These are phyloP conservation scores for Teratosphaeria epicoccoides DNA, from an alignment of 2,329 filamentous ascomycete species.

Conservation along the genomic window DNA sequence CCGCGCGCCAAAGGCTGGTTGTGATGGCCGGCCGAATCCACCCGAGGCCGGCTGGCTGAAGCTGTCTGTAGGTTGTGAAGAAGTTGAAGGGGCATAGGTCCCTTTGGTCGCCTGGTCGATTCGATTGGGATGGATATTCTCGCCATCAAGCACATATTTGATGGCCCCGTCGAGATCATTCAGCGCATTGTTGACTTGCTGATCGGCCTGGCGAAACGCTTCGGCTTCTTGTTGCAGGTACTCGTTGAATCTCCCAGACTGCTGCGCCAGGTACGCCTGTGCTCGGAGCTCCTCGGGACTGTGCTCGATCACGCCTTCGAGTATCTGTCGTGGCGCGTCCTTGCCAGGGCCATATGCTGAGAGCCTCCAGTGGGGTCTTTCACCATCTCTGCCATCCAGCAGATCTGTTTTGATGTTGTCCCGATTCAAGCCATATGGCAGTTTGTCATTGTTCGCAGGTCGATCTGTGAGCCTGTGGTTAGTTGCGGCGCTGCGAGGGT, in stretches of 20 bases:
- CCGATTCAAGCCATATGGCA: conserved; percentile 42
- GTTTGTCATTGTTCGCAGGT: conserved; percentile 4
- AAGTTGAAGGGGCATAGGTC: not conserved
- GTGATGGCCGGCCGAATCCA: conserved; percentile 11
- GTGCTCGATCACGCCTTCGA: conserved; percentile 73
- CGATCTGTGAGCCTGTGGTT: conserved; percentile 3
- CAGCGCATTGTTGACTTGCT: conserved; percentile 53
- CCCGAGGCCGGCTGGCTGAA: conserved; percentile 9
- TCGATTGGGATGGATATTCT: conserved; percentile 65
- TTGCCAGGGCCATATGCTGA: conserved; percentile 73
- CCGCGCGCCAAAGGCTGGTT: not conserved
- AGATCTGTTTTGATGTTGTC: conserved; percentile 42
- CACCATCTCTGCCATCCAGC: conserved; percentile 50
- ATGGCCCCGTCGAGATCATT: conserved; percentile 62
- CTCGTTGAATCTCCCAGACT: conserved; percentile 27
- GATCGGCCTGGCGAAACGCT: conserved; percentile 11
- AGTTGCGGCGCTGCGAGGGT: not conserved
- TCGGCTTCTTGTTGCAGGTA: conserved; percentile 26
- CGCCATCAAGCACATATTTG: conserved; percentile 55
- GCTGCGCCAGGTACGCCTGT: conserved; percentile 55
- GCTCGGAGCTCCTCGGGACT: conserved; percentile 80
- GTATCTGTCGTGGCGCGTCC: conserved; percentile 69
- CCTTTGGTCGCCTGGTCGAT: conserved; percentile 8
- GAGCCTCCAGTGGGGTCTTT: conserved; percentile 73
- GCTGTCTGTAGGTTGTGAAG: not conserved